Evolutionary conservation across 148 eudicot genomes (phyloP).

Genomic region (Linanthus parryae): DNA sequence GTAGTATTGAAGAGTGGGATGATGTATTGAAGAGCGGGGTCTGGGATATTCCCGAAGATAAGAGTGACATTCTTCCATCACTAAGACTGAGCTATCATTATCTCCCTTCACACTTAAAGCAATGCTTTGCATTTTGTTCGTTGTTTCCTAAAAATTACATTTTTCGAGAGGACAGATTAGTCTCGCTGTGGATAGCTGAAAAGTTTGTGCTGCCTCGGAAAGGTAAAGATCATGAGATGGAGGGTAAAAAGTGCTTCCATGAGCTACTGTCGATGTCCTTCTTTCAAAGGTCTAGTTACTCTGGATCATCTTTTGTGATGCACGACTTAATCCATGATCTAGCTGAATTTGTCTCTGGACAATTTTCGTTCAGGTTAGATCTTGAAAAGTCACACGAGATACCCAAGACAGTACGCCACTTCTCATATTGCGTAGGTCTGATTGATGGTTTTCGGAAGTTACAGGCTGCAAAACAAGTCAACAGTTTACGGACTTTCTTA

Average conservation of each 20-base stretch:
- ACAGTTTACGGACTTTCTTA: conserved; percentile 1
- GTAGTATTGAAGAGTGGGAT: conserved; percentile 12
- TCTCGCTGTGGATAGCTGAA: conserved; percentile 20
- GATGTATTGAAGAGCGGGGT: conserved; percentile 8
- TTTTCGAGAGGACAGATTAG: conserved; percentile 7
- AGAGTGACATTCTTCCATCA: background rate
- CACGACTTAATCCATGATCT: conserved; percentile 15
- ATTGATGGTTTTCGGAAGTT: conserved; percentile 6
- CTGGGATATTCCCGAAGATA: conserved; percentile 4
- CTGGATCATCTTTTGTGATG: conserved; percentile 5
- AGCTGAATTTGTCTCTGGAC: conserved; percentile 14
- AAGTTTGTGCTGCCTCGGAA: conserved; percentile 12
- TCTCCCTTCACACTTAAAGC: conserved; percentile 11
- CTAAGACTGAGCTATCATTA: conserved; percentile 17
- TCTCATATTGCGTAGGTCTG: background rate
- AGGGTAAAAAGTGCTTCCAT: conserved; percentile 18
- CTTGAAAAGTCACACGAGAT: background rate
- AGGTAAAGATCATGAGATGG: conserved; percentile 14
- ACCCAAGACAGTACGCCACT: background rate
- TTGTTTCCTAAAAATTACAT: conserved; percentile 6
- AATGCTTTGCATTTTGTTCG: conserved; percentile 19
- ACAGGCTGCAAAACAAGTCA: background rate
- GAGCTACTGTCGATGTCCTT: conserved; percentile 18
- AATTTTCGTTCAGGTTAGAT: conserved; percentile 1
- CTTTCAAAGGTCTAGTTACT: conserved; percentile 2